A percentile compares a stretch with the other conserved stretches of the same genome.
Evolutionary conservation across 2,329 filamentous ascomycete species (phyloP).

Genomic region (Apiospora aurea): DNA sequence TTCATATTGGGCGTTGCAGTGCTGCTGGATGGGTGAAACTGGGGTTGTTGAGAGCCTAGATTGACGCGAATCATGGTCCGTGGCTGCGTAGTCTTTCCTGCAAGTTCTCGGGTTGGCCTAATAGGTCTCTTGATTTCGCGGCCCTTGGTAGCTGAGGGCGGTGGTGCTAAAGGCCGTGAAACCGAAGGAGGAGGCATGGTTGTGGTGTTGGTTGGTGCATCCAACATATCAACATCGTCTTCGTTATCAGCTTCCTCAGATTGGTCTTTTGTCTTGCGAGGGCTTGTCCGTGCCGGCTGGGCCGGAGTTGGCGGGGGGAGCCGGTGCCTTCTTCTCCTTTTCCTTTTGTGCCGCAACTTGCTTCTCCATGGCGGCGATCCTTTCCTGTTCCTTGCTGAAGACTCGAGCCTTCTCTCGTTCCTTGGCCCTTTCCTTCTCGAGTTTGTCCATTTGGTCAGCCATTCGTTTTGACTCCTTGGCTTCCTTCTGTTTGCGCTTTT

Average conservation of each 20-base stretch:
- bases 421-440: constrained; percentile 73
- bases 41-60: constrained; percentile 55
- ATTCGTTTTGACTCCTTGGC: constrained; percentile 67
- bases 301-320: constrained; percentile 44
- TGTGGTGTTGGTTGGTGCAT: constrained; percentile 52
- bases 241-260: constrained; percentile 43
- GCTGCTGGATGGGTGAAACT: constrained; percentile 33
- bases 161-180: constrained; percentile 57
- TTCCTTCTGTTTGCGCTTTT: constrained; percentile 68
- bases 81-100: constrained; percentile 67
- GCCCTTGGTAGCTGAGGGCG: constrained; percentile 55
- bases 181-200: constrained; percentile 67
- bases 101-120: constrained; percentile 67
- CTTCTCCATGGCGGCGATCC: constrained; percentile 59
- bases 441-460: constrained; percentile 66
- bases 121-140: constrained; percentile 65
- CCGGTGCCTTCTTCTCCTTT: constrained; percentile 46
- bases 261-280: constrained; percentile 54
- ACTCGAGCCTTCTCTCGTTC: constrained; percentile 72
- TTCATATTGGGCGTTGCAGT: not conserved
- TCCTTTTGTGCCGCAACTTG: constrained; percentile 61
- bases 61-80: constrained; percentile 78
- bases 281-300: constrained; percentile 56
- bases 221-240: constrained; percentile 63
- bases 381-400: constrained; percentile 65